These are phyloP conservation scores for Phlebiopsis gigantea DNA, from an alignment of 768 basidiomycete species.

Conservation along the genomic window DNA sequence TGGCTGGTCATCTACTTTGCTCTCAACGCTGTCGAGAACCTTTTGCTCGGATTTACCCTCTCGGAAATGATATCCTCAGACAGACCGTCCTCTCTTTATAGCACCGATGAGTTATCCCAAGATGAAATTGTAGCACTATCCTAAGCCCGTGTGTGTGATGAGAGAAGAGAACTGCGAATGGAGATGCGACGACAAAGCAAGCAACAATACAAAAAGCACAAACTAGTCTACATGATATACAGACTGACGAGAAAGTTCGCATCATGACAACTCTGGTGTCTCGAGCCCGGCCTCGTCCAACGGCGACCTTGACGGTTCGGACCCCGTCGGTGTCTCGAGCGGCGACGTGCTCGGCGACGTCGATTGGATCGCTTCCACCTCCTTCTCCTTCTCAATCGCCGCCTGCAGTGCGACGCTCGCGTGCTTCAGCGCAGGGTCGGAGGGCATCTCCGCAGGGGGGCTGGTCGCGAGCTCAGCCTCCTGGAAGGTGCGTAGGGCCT, in stretches of 20 bases:
- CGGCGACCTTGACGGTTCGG: slow-evolving; percentile 1
- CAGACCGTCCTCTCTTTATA: not conserved
- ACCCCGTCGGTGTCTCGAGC: slow-evolving; percentile 25
- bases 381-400: slow-evolving; percentile 52
- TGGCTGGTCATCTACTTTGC: slow-evolving; percentile 4
- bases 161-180: not conserved
- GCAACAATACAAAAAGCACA: slow-evolving; percentile 6
- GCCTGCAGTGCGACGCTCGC: slow-evolving; percentile 53
- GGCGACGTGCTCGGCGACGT: slow-evolving; percentile 48
- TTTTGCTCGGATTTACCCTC: not conserved
- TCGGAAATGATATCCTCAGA: not conserved
- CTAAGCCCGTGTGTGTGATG: slow-evolving; percentile 2
- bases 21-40: not conserved
- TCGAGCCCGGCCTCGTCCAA: not conserved
- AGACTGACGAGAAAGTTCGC: not conserved
- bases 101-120: not conserved
- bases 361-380: slow-evolving; percentile 49
- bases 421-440: slow-evolving; percentile 44
- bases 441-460: slow-evolving; percentile 33
- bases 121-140: not conserved
- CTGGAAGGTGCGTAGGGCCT: slow-evolving; percentile 58
- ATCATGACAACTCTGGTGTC: not conserved
- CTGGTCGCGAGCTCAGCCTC: slow-evolving; percentile 55
- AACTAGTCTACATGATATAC: slow-evolving; percentile 5
- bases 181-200: not conserved